phyloP scores from a whole-genome alignment of 768 basidiomycete genomes.

The Boletus sp. region DNA sequence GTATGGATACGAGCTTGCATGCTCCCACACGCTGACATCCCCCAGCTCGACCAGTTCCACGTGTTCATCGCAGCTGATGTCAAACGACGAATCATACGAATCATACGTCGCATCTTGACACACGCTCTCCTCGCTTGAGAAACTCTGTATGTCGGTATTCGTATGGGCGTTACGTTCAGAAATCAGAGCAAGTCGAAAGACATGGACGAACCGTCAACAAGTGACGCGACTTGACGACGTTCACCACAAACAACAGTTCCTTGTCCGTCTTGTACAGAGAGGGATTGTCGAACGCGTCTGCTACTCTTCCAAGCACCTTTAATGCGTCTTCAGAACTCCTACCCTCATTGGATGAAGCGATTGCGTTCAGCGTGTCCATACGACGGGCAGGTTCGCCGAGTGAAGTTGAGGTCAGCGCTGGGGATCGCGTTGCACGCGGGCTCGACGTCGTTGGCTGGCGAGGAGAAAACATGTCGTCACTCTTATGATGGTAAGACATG shows the following conservation, averaged over 20 bases:
- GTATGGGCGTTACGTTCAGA: too few relatives aligned
- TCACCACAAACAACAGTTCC: constrained; percentile 20
- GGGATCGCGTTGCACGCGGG: too few relatives aligned
- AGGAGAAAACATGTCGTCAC: not conserved
- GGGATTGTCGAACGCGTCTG: constrained; percentile 31
- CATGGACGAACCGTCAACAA: constrained; percentile 19
- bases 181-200: not conserved
- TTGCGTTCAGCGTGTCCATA: constrained; percentile 9
- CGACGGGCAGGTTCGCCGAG: not conserved
- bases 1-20: constrained; percentile 14
- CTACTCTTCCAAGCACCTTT: constrained; percentile 26
- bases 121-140: constrained; percentile 17
- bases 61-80: constrained; percentile 19
- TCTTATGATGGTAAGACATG: constrained; percentile 5
- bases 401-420: not conserved
- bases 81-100: constrained; percentile 11
- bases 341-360: not conserved
- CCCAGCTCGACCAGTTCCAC: constrained; percentile 15
- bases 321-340: constrained; percentile 15
- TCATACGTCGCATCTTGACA: not conserved
- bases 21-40: constrained; percentile 16
- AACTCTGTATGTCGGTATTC: constrained; percentile 6
- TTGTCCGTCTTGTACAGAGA: constrained; percentile 18
- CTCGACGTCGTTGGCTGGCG: constrained; percentile 1
- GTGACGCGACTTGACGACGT: constrained; percentile 22